Evolutionary conservation across 1,284 basidiomycete genomes (phyloP), one percentile per base, ranked within the genome.

Genomic region (Puccinia sorghi): DNA sequence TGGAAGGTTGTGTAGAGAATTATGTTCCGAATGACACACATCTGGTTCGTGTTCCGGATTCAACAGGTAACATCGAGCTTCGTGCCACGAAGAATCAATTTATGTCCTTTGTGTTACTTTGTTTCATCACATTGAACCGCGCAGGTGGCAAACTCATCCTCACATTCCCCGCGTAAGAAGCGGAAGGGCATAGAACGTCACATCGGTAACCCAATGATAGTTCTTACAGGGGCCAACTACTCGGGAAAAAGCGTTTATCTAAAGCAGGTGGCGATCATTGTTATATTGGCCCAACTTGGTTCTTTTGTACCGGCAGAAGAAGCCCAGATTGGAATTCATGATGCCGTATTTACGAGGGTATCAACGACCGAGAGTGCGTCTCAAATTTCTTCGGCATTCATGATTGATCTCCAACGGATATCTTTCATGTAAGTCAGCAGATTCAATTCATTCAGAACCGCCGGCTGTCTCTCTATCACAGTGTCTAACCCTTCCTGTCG

Each of bases 251-350:
- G 93, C 0, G 98, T 96, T 0, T 88, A 93, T 46, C 88, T 99
- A 22, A 91, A 97, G 15, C 95, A 97, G 84, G 93, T 90, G 0
- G 97, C 96, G 2, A 87, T 98, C 37, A 91, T 98, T 72, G 87
- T 91, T 7, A 92, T 99, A 80, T 87, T 99, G 1, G 95, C 95
- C 0, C 96, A 99, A 84, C 89, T 90, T 8, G 96, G 96, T 1
- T 92, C 91, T 7, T 99, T 93, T 84, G 94, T 99, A 0, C 97
- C 96, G 0, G 94, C 95, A 27, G 89, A 91, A 70, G 84, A 85
- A 25, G 93, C 93, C 0, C 85, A 86, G 39, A 86, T 99, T 63
- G 94, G 96, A 0, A 87, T 98, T n/a, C 91, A 97, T 12, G 96
- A 99, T 85, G 90, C 89, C 80, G 86, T 99, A 8, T 98, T 98